Base-by-base conservation (phyloP, 768 basidiomycete genomes). In the Pisolithus albus region DNA sequence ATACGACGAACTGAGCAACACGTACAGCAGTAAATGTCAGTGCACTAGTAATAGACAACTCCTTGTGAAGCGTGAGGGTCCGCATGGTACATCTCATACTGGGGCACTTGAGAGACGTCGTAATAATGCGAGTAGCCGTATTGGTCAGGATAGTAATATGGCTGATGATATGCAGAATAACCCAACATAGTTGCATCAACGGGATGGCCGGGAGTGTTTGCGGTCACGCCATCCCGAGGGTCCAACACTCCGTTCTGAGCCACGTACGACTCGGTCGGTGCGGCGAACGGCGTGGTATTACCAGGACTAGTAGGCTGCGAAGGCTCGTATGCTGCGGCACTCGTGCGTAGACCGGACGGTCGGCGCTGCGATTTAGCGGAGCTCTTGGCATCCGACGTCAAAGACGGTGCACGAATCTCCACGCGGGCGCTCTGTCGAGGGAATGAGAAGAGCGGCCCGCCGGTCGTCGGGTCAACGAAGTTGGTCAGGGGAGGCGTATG, bases 131-230 rank as follows among this genome's bases (percentile, higher is more conserved):
- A 71, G 64, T 87, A 88, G 59, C 71, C 74, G 47, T 87, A 87
- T 54, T 77, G 74, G 47, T 84, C 83, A 21, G 83, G 82, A 65
- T 83, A 86, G 66, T 85, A 88, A 70, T 86, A 86, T 38, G 73
- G 75, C 4, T 23, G 26, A 36, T 77, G 78, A 40, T 86, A 86
- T n/a, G 75, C 64, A 21, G 77, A 61, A 50, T 86, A 86, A 44
- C 68, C 67, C 71, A 82, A 76, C 74, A 81, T 71, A 46, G 65
- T 59, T 32, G 64, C 50, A 26, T 70, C 67, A 59, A 68, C 55
- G 15, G 61, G 57, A 24, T 64, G 69, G 46, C 68, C 57, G 10
- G 61, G 55, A 10, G 58, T 48, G 21, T 23, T 28, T 19, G 51
- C 50, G 24, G 39, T 55, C 15, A 46, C 48, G 26, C 58, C 65